Base-by-base conservation (phyloP, 495 filamentous ascomycete species). In the Penicillium verhagenii region DNA sequence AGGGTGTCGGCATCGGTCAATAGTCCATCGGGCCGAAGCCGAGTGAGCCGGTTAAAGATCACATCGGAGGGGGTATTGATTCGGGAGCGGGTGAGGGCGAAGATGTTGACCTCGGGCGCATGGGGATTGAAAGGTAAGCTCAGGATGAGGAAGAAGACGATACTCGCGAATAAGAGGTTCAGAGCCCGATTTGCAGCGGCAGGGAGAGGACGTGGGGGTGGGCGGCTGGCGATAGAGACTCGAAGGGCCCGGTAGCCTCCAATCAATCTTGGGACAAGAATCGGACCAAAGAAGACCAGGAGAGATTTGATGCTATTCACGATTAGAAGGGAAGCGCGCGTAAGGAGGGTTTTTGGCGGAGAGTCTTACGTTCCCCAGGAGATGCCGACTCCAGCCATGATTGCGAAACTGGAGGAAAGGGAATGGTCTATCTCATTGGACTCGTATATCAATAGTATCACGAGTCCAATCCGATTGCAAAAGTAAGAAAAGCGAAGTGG, bases 31-130 rank as follows among this genome's bases (percentile, higher is more conserved):
- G 83, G 77, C 1, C 91, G 86, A 48, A 87, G 62, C 18, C 79
- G 65, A 14, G 82, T 68, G 6, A 98, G 82, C 6, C 93, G 90
- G 47, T 77, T 82, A 71, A 97, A 96, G 65, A 98, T 81, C 35
- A 93, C 85, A 65, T 96, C 89, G 29, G 81, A 85, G 13, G 89
- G 85, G 37, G 89, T 96, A 59, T 91, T 90, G 13, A 96, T 79
- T 37, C 92, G 89, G 40, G 89, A 92, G 21, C 83, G 76, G 4
- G 94, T 97, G 10, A 77, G 64, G 21, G 64, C 55, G 82, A 97
- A 96, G 70, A 97, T 76, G 71, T 96, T 96, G 53, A 87, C 82
- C 18, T 61, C 52, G 19, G 74, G 73, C 14, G 74, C 70, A 51
- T 71, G 71, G 1, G 91, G 86, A 23, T 83, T 71, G 71, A 91